phyloP scores from a whole-genome alignment of 805 yeast genomes.

The Sugiyamaella marilandica region DNA sequence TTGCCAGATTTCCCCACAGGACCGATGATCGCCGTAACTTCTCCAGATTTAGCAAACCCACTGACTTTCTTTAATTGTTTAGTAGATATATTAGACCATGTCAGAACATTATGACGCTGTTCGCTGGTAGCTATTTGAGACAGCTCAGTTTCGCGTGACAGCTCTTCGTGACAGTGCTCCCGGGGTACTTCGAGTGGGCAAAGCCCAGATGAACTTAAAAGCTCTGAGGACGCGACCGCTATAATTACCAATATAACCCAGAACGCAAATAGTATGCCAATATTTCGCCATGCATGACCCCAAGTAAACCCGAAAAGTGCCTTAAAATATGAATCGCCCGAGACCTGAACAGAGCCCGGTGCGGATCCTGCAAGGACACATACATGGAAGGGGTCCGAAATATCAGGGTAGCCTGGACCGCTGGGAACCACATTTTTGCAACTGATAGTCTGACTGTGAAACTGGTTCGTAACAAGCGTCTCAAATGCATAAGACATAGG shows the following conservation, averaged over 20 bases:
- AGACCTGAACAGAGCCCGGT: constrained; percentile 48
- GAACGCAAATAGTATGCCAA: constrained; percentile 60
- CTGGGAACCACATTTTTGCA: constrained; percentile 55
- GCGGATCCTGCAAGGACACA: constrained; percentile 60
- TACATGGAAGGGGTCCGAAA: constrained; percentile 38
- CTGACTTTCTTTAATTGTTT: constrained; percentile 36
- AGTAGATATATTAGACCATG: background rate
- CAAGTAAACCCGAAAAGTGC: constrained; percentile 47
- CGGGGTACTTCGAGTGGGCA: too few relatives aligned
- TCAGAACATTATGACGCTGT: background rate
- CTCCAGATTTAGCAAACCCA: constrained; percentile 78
- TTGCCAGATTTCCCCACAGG: constrained; percentile 80
- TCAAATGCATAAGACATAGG: constrained; percentile 18
- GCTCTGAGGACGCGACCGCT: constrained; percentile 32
- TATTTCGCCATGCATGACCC: constrained; percentile 72
- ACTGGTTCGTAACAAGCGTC: constrained; percentile 38
- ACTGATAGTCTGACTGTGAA: constrained; percentile 49
- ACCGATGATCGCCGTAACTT: constrained; percentile 77
- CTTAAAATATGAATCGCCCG: constrained; percentile 55
- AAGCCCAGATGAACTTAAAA: constrained; percentile 8
- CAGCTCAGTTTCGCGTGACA: too few relatives aligned
- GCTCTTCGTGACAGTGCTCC: too few relatives aligned
- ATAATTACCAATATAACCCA: constrained; percentile 34
- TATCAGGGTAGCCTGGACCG: constrained; percentile 48
- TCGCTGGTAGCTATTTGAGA: too few relatives aligned